phyloP scores from a whole-genome alignment of 306 rosid species.

The Urtica urens region DNA sequence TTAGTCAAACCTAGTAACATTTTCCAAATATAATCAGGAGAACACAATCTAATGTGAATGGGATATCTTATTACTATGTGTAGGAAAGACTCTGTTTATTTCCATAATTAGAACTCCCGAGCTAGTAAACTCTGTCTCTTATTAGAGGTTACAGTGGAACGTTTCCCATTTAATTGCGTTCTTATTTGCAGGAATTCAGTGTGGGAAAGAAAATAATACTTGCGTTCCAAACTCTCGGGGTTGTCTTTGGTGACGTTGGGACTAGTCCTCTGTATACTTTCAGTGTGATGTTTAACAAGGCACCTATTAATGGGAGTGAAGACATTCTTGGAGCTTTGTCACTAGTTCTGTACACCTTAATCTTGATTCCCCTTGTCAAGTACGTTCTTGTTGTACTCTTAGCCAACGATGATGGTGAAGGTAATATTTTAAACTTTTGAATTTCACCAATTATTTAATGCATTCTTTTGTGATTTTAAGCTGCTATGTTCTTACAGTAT shows the following conservation, averaged over 20 bases:
- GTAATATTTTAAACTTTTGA: slow-evolving; percentile 28
- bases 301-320: slow-evolving; percentile 71
- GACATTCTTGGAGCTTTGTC: slow-evolving; percentile 92
- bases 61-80: too few relatives aligned
- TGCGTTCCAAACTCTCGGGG: slow-evolving; percentile 92
- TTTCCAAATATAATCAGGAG: too few relatives aligned
- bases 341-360: slow-evolving; percentile 74
- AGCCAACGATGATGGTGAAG: slow-evolving; percentile 99
- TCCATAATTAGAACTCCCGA: too few relatives aligned
- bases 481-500: background rate
- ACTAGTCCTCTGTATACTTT: slow-evolving; percentile 94
- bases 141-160: background rate
- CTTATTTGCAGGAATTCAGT: slow-evolving; percentile 55
- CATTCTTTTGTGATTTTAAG: background rate
- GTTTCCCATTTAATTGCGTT: too few relatives aligned
- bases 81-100: too few relatives aligned
- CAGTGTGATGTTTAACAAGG: slow-evolving; percentile 88
- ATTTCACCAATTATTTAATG: background rate
- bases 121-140: background rate
- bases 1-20: too few relatives aligned
- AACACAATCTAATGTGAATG: too few relatives aligned
- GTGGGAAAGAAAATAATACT: slow-evolving; percentile 52
- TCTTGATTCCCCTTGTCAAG: slow-evolving; percentile 88
- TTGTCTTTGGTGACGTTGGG: slow-evolving; percentile 99
- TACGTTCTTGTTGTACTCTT: slow-evolving; percentile 86